Base-by-base conservation (phyloP, 306 rosid species). In the Cicer bijugum region DNA sequence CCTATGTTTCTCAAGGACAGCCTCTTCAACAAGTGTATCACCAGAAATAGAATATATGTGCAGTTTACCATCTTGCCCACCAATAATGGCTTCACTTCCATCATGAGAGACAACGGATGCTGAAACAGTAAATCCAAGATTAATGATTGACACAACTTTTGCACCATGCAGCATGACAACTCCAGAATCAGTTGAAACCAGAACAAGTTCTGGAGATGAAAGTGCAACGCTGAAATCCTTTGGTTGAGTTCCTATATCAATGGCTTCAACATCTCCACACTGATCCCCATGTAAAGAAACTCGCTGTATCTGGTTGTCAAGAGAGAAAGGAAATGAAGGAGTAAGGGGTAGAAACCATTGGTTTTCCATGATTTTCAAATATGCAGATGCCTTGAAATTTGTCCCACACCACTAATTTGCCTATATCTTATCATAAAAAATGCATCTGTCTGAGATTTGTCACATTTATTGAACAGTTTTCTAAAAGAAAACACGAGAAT, bases 201-300 rank as follows among this genome's bases (percentile, higher is more conserved):
- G 76, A 69, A 87, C 96, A 67, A 94, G 92, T 69, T 94, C 95
- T 61, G 97, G 92, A 56, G 90, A 88, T 46, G 42, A 84, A 82
- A 85, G 88, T 48, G 98, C 95, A 80, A 88, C 86, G 77, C 90
- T 88, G 82, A 94, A 82, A 80, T 91, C 97, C 88, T 89, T 88
- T 53, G 96, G 93, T 81, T 94, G 98, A 89, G 83, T 87, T 72
- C 98, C 96, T 71, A 94, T 78, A 88, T 94, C 98, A 87, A 94
- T 64, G 37, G 88, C 86, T 67, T 87, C 95, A 43, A 88, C 89
- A 75, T 89, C 95, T 83, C 90, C 95, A 71, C 95, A 89, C 63
- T 85, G 88, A 82, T 90, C 92, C 48, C 76, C 90, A 7, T 66
- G 77, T 37, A 89, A 43, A 62, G 95, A 79, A 82, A 89, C 85